These are phyloP conservation scores for Clarireedia hainanense DNA, from an alignment of 2,329 filamentous ascomycete species.

Conservation along the genomic window DNA sequence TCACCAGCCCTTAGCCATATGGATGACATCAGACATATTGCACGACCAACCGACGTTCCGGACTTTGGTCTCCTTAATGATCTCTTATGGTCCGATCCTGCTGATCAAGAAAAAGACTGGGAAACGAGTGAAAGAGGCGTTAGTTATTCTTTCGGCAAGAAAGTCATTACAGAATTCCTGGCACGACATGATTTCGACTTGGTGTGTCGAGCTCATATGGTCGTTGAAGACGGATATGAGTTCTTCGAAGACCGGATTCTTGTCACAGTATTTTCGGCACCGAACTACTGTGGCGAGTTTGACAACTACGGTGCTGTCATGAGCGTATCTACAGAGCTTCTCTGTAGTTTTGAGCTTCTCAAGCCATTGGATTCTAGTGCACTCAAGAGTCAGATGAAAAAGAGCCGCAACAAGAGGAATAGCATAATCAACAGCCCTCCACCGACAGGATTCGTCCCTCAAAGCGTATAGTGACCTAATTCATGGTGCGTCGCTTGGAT, in stretches of 20 bases:
- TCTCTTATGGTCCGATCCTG: slow-evolving; percentile 92
- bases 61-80: slow-evolving; percentile 96
- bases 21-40: slow-evolving; percentile 97
- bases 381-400: slow-evolving; percentile 98
- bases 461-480: slow-evolving; percentile 8
- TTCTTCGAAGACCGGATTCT: slow-evolving; percentile 94
- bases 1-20: slow-evolving; percentile 90
- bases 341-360: slow-evolving; percentile 94
- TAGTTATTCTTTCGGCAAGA: slow-evolving; percentile 97
- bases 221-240: slow-evolving; percentile 97
- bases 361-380: slow-evolving; percentile 95
- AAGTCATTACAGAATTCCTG: slow-evolving; percentile 94
- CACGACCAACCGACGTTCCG: slow-evolving; percentile 90
- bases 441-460: slow-evolving; percentile 15
- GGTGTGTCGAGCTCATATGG: slow-evolving; percentile 97
- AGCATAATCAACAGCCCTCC: slow-evolving; percentile 95
- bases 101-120: slow-evolving; percentile 97
- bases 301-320: slow-evolving; percentile 99
- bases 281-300: slow-evolving; percentile 99
- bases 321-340: slow-evolving; percentile 87
- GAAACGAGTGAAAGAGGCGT: slow-evolving; percentile 95
- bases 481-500: too few species aligned
- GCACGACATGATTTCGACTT: slow-evolving; percentile 94
- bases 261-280: slow-evolving; percentile 95
- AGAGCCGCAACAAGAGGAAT: slow-evolving; percentile 88